These are phyloP conservation scores for Pythium aphanidermatum DNA, from an alignment of 352 stramenopile genomes.

Conservation along the genomic window DNA sequence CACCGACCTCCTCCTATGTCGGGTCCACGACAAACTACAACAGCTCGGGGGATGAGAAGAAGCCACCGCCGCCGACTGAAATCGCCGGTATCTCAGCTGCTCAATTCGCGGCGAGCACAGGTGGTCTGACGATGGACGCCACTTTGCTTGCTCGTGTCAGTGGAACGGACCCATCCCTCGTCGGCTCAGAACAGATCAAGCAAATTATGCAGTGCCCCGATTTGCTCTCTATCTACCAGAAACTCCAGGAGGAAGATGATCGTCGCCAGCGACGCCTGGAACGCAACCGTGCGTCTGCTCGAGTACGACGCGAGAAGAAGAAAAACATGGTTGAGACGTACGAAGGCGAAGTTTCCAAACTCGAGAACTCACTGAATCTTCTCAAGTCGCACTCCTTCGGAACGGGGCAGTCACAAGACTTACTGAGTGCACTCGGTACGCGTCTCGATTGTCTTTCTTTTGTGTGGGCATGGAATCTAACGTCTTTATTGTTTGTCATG, in stretches of 20 bases:
- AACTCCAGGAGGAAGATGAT: slow-evolving; percentile 82
- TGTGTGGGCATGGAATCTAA: background rate
- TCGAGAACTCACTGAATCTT: slow-evolving; percentile 78
- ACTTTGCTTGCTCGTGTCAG: slow-evolving; percentile 74
- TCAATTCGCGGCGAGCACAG: slow-evolving; percentile 77
- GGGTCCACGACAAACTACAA: slow-evolving; percentile 15
- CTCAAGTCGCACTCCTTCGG: slow-evolving; percentile 75
- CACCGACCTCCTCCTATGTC: slow-evolving; percentile 7
- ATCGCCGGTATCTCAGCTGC: slow-evolving; percentile 61
- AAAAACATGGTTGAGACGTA: slow-evolving; percentile 87
- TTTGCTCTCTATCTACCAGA: slow-evolving; percentile 85
- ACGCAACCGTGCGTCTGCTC: slow-evolving; percentile 72
- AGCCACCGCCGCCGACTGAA: slow-evolving; percentile 31
- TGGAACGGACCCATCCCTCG: slow-evolving; percentile 65
- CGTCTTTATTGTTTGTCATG: background rate
- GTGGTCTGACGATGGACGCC: slow-evolving; percentile 72
- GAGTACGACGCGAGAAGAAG: slow-evolving; percentile 83
- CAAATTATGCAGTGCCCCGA: slow-evolving; percentile 85
- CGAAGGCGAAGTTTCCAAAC: slow-evolving; percentile 80
- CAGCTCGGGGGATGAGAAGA: slow-evolving; percentile 27
- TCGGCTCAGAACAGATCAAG: slow-evolving; percentile 81
- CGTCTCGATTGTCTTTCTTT: slow-evolving; percentile 5
- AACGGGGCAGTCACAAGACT: slow-evolving; percentile 49
- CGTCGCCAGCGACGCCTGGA: slow-evolving; percentile 68
- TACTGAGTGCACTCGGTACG: slow-evolving; percentile 66